phyloP scores from a whole-genome alignment of 495 filamentous ascomycete genomes.

The Lasiosphaeria ovina region DNA sequence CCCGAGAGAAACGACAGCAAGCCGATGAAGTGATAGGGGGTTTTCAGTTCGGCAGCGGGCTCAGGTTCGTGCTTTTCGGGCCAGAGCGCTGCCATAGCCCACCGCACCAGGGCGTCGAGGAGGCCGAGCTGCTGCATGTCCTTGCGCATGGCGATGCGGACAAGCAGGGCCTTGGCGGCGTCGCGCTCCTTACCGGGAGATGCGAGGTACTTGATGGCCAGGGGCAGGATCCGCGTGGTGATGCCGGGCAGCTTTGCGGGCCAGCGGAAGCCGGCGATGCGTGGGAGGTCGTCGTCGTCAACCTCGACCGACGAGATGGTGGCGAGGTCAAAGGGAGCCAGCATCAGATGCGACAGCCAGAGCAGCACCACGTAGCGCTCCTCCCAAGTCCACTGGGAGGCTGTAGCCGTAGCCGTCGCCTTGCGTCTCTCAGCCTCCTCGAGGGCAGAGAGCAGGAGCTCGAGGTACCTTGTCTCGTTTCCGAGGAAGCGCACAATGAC shows the following conservation, averaged over 20 bases:
- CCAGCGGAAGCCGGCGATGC: slow-evolving; percentile 42
- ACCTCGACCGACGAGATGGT: slow-evolving; percentile 68
- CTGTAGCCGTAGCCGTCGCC: slow-evolving; percentile 6
- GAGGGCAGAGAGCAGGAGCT: slow-evolving; percentile 70
- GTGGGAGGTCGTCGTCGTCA: slow-evolving; percentile 34
- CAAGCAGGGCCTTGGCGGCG: slow-evolving; percentile 77
- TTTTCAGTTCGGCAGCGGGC: slow-evolving; percentile 8
- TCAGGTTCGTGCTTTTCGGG: slow-evolving; percentile 29
- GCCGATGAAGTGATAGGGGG: slow-evolving; percentile 62
- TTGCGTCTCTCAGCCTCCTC: slow-evolving; percentile 39
- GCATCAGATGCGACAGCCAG: slow-evolving; percentile 88
- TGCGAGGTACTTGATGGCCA: slow-evolving; percentile 69
- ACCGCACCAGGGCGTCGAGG: slow-evolving; percentile 60
- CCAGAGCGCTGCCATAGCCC: slow-evolving; percentile 61
- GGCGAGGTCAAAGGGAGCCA: slow-evolving; percentile 89
- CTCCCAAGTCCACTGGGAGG: slow-evolving; percentile 65
- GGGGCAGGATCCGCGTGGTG: slow-evolving; percentile 62
- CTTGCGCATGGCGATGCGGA: slow-evolving; percentile 72
- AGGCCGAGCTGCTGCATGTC: slow-evolving; percentile 84
- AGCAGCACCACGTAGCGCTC: slow-evolving; percentile 84
- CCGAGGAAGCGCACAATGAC: slow-evolving; percentile 85
- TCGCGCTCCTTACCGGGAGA: slow-evolving; percentile 82
- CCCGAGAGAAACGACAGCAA: slow-evolving; percentile 75
- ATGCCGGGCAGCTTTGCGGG: slow-evolving; percentile 63
- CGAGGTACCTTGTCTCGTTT: slow-evolving; percentile 81